Base-by-base conservation (phyloP, 371 early-diverging fungal species). In the Nematocida major region DNA sequence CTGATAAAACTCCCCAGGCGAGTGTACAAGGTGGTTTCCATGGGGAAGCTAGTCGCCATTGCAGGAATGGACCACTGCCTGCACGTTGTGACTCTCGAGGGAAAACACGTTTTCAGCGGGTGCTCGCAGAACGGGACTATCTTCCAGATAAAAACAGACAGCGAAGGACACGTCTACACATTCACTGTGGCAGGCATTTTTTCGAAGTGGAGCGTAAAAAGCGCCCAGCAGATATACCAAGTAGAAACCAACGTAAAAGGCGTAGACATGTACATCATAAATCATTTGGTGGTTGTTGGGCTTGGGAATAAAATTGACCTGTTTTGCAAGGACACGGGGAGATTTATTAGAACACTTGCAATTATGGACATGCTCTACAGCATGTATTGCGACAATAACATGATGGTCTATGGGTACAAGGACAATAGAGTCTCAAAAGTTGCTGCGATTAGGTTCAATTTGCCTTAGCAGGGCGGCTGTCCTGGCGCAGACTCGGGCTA, bases 11-110 rank as follows among this genome's bases (percentile, higher is more conserved):
- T 85, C 51, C 81, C 83, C 2, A 83, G 86, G 18, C 89, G 93
- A 20, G 92, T 95, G 3, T 97, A 96, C 93, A 87, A 92, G 80
- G 92, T 94, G 20, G 84, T 88, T 26, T 91, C 92, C 87, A 90
- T 92, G 80, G 89, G 90, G 57, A 86, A 88, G 5, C 84, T 90
- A 20, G 89, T 93, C 69, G 91, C 94, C 0, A 89, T 89, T 0
- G 93, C 93, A 0, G 89, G 92, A 7, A 89, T 91, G 82, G 86
- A 88, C 78, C 87, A 86, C 43, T 79, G 24, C 1, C 43, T 85
- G 11, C 39, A 80, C 54, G 61, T 85, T 7, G 79, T 80, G 13
- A 53, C 45, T n/a, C 26, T 79, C 3, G 65, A 78, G 42, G 79
- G 70, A 18, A 68, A 54, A 18, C 18, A 57, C 1, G 0, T 70